Base-by-base conservation (phyloP, 306 rosid genomes). In the Styphnolobium japonicum region DNA sequence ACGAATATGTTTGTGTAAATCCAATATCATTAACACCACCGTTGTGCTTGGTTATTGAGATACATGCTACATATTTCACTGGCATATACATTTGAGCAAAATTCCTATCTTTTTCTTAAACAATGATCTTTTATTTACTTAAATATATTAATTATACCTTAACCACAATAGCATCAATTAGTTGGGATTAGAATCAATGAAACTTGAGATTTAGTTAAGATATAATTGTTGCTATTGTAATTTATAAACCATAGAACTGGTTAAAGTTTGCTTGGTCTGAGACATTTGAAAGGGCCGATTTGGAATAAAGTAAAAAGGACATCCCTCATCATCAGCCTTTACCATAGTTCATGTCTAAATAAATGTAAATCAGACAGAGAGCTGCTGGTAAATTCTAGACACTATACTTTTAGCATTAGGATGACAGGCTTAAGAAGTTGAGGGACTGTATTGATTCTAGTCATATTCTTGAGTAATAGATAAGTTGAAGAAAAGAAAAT, bases 291-390 rank as follows among this genome's bases (percentile, higher is more conserved):
- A 68, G n/a, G 42, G 67, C 14, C 31, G 18, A 29, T 43, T 14
- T 29, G 73, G 89, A 83, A 80, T 83, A 86, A 83, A 80, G 89
- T 76, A 23, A 36, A 66, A 66, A 70, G 57, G 45, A 53, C 40
- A 67, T 33, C 49, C 36, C 75, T 73, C 76, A 65, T 77, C 36
- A 60, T 7, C 69, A 39, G 43, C 19, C 82, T 80, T 80, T 82
- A 9, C 55, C 4, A 64, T 51, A n/a, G n/a, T n/a, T 70, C 58
- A 71, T 71, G 75, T 21, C 75, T 45, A 15, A 46, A 46, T 71
- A 79, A 60, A 51, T 86, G 42, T 58, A 65, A 29, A 49, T 77
- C 70, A 78, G n/a, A n/a, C n/a, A n/a, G 49, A 31, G 67, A 71
- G 74, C 23, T 45, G 72, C 83, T 76, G 80, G 82, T 52, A 49